Conservation (phyloP, 2,329 filamentous ascomycete genomes). For the Sporothrix brunneoviolacea region DNA sequence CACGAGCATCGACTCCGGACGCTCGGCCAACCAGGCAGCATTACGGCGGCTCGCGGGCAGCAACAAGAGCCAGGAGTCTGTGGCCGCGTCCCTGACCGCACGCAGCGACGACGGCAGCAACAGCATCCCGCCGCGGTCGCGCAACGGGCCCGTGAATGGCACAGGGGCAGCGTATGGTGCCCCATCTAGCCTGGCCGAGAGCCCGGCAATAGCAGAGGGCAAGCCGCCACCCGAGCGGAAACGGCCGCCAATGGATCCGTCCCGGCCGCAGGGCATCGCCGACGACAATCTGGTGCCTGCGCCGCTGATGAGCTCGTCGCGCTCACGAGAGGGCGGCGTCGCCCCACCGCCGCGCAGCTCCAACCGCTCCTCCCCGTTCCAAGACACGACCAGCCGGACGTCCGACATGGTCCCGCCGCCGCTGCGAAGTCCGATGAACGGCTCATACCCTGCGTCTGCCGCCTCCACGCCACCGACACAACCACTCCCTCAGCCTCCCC, state of each 20-base stretch:
- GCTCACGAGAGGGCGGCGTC: constrained; percentile 35
- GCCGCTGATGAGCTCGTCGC: constrained; percentile 47
- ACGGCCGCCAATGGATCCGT: constrained; percentile 59
- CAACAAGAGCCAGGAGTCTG: constrained; percentile 54
- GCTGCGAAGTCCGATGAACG: constrained; percentile 14
- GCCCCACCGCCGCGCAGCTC: constrained; percentile 43
- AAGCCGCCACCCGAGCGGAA: constrained; percentile 54
- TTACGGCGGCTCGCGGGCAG: constrained; percentile 42
- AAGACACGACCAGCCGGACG: not conserved
- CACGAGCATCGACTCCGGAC: constrained; percentile 45
- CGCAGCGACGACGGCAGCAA: constrained; percentile 43
- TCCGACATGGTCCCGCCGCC: constrained; percentile 12
- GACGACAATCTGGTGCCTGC: constrained; percentile 52
- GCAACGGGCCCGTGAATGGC: constrained; percentile 33
- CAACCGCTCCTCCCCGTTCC: constrained; percentile 13
- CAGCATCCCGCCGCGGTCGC: constrained; percentile 44
- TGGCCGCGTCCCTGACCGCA: constrained; percentile 41
- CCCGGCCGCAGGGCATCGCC: constrained; percentile 39
- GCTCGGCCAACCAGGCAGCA: constrained; percentile 33
- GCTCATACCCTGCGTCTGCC: not conserved
- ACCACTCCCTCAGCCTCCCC: constrained; percentile 7
- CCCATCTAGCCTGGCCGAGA: constrained; percentile 19
- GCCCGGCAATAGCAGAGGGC: constrained; percentile 29
- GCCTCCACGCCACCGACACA: constrained; percentile 10
- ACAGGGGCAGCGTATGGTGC: constrained; percentile 21